A percentile compares a stretch with the other conserved stretches of the same genome.
phyloP scores from a whole-genome alignment of 495 filamentous ascomycete genomes.

The Xylaria cubensis region DNA sequence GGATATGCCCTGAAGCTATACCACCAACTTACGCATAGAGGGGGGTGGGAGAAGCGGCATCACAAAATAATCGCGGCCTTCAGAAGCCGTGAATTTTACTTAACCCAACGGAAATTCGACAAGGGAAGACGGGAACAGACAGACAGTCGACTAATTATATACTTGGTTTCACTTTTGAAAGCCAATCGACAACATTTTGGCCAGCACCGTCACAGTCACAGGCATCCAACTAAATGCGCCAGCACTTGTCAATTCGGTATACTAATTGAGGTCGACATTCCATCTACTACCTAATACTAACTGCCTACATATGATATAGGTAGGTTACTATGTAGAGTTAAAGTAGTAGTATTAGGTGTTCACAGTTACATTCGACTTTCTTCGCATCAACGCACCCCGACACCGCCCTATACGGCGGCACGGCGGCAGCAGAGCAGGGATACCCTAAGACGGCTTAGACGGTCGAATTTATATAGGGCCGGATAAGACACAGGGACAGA shows the following conservation, averaged over 20 bases:
- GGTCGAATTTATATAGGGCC: neutral
- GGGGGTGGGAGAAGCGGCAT: neutral
- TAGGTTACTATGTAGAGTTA: neutral
- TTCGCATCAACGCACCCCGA: neutral
- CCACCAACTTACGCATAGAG: neutral
- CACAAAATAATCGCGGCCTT: neutral
- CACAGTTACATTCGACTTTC: neutral
- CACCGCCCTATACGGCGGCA: conserved; percentile 1
- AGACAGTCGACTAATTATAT: neutral
- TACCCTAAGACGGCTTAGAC: conserved; percentile 8
- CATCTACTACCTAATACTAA: neutral
- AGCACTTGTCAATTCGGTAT: neutral
- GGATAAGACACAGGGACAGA: neutral
- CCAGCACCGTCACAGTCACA: neutral
- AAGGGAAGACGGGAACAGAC: neutral
- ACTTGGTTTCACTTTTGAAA: neutral
- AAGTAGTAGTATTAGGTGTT: neutral
- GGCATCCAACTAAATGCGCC: neutral
- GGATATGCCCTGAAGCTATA: conserved; percentile 13
- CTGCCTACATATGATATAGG: neutral
- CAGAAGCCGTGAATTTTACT: neutral
- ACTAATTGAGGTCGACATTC: neutral
- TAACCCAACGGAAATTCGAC: neutral
- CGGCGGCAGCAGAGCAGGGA: conserved; percentile 6
- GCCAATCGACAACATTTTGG: neutral